Base-by-base conservation (phyloP, 2,329 filamentous ascomycete genomes). In the Paraphaeosphaeria minitans region DNA sequence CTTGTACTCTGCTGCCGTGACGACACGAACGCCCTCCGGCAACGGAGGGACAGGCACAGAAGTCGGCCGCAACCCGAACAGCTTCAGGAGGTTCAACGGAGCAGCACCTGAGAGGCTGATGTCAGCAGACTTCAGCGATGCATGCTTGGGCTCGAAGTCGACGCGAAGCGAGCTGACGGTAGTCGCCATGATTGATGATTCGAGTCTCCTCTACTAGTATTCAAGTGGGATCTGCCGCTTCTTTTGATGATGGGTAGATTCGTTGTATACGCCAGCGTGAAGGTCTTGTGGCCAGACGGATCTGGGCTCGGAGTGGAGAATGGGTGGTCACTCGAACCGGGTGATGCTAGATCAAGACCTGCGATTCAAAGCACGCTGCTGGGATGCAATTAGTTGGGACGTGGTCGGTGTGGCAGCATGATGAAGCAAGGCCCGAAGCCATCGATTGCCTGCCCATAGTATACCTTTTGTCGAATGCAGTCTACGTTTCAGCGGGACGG, bases 1-100 rank as follows among this genome's bases (percentile, higher is more conserved):
- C 72, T 87, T 87, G 80, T 87, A 89, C 78, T 93, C 90, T 57
- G 83, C 79, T 70, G 88, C 83, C 62, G 81, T 80, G 64, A 93
- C 80, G 59, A 84, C 75, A 62, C 90, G 89, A 67, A 92, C 84
- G 65, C 83, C 80, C 60, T 83, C 81, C 52, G 67, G 64, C 9
- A 66, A 57, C 22, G 63, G 64, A 58, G 74, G 72, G 57, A 70
- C 19, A 29, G 54, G 13, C 16, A 41, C 56, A 57, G 61, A 16
- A 37, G 49, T 43, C 21, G 67, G 51, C 64, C 69, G 69, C 57
- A 74, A 68, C 65, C 71, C 65, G 51, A 71, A 48, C 50, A 73
- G 64, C 55, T 54, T 70, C 64, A 75, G 70, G 59, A 64, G 73
- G 50, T 68, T 64, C 16, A 35, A 19, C 39, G 68, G 66, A 42